Percentiles rank a stretch among this genome's conserved stretches.
Conservation (phyloP, 1,284 basidiomycete genomes). For the Ganoderma lingzhi region DNA sequence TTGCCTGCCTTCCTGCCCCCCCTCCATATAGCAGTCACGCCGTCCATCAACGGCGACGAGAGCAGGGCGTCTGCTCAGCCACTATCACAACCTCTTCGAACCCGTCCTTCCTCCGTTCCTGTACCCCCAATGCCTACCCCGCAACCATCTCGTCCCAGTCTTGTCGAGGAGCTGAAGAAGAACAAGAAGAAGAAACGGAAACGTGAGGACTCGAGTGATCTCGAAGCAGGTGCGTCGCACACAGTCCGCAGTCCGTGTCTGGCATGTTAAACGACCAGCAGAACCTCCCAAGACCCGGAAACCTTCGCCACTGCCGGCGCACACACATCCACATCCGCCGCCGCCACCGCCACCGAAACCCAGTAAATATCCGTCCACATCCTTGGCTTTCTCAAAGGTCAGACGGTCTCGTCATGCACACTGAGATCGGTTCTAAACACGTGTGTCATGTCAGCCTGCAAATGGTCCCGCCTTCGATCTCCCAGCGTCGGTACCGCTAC, state of each 20-base stretch:
- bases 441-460: slow-evolving; percentile 42
- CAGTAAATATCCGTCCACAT: slow-evolving; percentile 56
- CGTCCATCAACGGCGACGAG: slow-evolving; percentile 59
- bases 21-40: slow-evolving; percentile 50
- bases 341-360: slow-evolving; percentile 51
- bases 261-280: slow-evolving; percentile 30
- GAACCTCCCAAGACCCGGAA: slow-evolving; percentile 63
- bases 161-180: slow-evolving; percentile 62
- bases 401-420: slow-evolving; percentile 15
- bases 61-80: slow-evolving; percentile 44
- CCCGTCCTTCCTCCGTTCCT: slow-evolving; percentile 50
- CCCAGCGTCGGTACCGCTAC: slow-evolving; percentile 56
- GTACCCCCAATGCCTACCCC: slow-evolving; percentile 46
- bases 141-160: slow-evolving; percentile 40
- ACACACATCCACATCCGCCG: slow-evolving; percentile 45
- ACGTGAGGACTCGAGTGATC: slow-evolving; percentile 80
- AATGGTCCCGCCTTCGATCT: slow-evolving; percentile 66
- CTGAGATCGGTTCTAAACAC: slow-evolving; percentile 6
- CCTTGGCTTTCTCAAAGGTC: slow-evolving; percentile 61
- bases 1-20: background rate
- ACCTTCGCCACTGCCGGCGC: slow-evolving; percentile 56
- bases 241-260: background rate
- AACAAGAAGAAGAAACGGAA: slow-evolving; percentile 87
- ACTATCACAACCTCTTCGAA: slow-evolving; percentile 41
- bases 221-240: slow-evolving; percentile 57